Evolutionary conservation across 805 yeast genomes (phyloP).

Genomic region (Ogataea polymorpha): DNA sequence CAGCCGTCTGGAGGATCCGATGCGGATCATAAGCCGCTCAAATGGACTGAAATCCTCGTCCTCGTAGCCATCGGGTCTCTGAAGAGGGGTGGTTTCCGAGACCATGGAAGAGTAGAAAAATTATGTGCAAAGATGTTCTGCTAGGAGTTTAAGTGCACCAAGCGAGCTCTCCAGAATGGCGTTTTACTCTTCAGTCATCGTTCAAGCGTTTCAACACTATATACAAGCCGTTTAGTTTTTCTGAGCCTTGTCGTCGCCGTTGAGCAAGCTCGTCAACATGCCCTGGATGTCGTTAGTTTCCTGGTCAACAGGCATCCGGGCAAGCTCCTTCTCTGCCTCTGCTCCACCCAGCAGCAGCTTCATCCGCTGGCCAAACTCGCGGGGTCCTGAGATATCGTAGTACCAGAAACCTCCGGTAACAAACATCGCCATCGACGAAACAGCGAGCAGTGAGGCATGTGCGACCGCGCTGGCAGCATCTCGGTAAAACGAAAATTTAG

Average conservation of each 20-base stretch:
- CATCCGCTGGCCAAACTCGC: slow-evolving; percentile 72
- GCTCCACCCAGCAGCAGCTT: slow-evolving; percentile 66
- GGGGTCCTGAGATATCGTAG: slow-evolving; percentile 62
- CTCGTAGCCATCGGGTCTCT: slow-evolving; percentile 15
- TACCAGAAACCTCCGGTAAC: slow-evolving; percentile 78
- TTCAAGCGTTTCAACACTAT: background rate
- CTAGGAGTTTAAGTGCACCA: too few relatives aligned
- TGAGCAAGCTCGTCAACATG: slow-evolving; percentile 24
- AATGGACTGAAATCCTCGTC: slow-evolving; percentile 10
- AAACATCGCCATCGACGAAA: slow-evolving; percentile 68
- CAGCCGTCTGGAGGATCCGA: slow-evolving; percentile 9
- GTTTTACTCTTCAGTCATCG: too few relatives aligned
- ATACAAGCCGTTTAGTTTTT: slow-evolving; percentile 3
- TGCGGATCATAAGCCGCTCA: slow-evolving; percentile 4
- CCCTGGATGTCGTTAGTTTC: slow-evolving; percentile 58
- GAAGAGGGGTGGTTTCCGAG: slow-evolving; percentile 9
- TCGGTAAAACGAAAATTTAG: slow-evolving; percentile 71
- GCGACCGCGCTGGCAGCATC: slow-evolving; percentile 86
- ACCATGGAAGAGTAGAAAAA: slow-evolving; percentile 1
- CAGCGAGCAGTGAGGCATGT: slow-evolving; percentile 74
- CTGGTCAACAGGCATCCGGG: slow-evolving; percentile 50
- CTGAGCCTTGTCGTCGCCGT: slow-evolving; percentile 14
- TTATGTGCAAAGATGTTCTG: background rate
- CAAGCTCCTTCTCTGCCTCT: slow-evolving; percentile 47
- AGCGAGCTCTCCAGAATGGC: too few relatives aligned